Evolutionary conservation across 768 basidiomycete genomes (phyloP).

Genomic region (Macrolepiota dolichaula): DNA sequence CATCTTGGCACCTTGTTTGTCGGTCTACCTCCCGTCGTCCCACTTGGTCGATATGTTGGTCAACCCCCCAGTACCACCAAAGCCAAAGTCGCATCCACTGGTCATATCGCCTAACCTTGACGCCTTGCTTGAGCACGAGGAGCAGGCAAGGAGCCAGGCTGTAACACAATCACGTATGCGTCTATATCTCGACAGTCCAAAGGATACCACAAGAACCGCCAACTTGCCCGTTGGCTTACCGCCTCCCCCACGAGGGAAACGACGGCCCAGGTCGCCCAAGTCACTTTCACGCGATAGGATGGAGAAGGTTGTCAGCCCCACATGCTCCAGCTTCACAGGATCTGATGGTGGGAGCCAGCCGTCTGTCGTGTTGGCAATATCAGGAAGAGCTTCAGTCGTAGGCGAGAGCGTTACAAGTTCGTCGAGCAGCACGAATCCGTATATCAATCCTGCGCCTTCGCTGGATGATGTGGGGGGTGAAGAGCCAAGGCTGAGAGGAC

Average conservation of each 20-base stretch:
- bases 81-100: constrained; percentile 25
- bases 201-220: not conserved
- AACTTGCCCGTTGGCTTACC: constrained; percentile 50
- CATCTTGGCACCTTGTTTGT: not conserved
- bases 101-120: constrained; percentile 59
- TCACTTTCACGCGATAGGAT: constrained; percentile 1
- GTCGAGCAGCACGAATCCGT: constrained; percentile 32
- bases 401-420: constrained; percentile 11
- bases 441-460: constrained; percentile 43
- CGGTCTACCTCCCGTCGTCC: not conserved
- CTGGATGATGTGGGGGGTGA: constrained; percentile 24
- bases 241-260: constrained; percentile 35
- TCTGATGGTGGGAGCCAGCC: not conserved
- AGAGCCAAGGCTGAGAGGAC: not conserved
- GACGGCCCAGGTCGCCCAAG: constrained; percentile 19
- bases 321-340: not conserved
- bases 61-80: not conserved
- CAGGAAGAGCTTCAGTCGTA: constrained; percentile 9
- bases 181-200: not conserved
- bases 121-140: constrained; percentile 56
- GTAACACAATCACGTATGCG: constrained; percentile 7
- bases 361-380: constrained; percentile 6
- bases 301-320: constrained; percentile 7
- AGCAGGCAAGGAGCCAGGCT: constrained; percentile 34
- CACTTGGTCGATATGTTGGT: not conserved